Evolutionary conservation across 768 basidiomycete genomes (phyloP).

Genomic region (Lactarius trivialis): DNA sequence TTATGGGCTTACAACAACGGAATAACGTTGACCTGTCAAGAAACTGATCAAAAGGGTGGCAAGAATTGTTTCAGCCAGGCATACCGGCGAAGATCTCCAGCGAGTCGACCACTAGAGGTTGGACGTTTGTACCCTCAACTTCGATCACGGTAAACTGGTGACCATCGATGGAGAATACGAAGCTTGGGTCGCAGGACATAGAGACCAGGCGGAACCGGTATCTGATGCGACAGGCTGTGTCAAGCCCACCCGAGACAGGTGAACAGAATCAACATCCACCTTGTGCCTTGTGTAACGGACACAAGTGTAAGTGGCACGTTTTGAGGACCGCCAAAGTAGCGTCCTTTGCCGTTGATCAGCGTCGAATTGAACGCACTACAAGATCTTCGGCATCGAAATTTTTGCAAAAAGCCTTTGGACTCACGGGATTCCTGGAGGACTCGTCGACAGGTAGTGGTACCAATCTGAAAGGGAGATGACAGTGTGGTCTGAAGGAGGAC

Average conservation of each 20-base stretch:
- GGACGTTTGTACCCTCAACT: constrained; percentile 32
- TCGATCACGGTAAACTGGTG: constrained; percentile 40
- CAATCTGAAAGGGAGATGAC: constrained; percentile 45
- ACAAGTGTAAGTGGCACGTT: constrained; percentile 16
- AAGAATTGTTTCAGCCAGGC: constrained; percentile 5
- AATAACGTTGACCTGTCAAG: constrained; percentile 25
- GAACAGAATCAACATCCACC: constrained; percentile 5
- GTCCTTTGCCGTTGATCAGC: constrained; percentile 47
- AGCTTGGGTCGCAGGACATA: constrained; percentile 31
- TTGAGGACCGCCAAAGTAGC: constrained; percentile 28
- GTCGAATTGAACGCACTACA: constrained; percentile 31
- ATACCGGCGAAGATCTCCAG: constrained; percentile 39
- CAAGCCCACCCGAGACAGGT: background rate
- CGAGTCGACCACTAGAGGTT: constrained; percentile 34
- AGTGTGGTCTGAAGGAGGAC: constrained; percentile 35
- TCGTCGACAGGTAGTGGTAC: constrained; percentile 21
- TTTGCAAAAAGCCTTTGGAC: background rate
- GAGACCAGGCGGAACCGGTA: constrained; percentile 24
- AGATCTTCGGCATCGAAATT: background rate
- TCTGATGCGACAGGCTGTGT: constrained; percentile 1
- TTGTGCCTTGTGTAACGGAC: constrained; percentile 12
- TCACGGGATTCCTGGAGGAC: background rate
- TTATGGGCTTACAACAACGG: constrained; percentile 24
- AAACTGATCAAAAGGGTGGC: background rate
- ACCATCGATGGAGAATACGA: constrained; percentile 35